Conservation (phyloP, 345 rosid species). For the Syzygium aqueum region DNA sequence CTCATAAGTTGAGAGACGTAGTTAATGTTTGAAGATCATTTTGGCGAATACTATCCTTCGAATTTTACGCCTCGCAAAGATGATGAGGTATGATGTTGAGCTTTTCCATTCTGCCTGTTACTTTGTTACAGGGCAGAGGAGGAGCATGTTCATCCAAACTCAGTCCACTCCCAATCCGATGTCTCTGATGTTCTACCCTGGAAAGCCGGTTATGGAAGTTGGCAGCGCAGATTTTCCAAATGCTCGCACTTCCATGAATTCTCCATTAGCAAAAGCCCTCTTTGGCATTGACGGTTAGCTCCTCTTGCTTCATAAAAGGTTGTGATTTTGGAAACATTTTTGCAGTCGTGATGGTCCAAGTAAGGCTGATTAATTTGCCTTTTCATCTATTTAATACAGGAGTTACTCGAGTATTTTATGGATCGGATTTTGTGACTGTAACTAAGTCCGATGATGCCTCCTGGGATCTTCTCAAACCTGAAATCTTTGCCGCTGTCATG, state of each 20-base stretch:
- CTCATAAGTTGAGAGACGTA: neutral
- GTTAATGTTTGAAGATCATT: neutral
- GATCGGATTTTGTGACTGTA: conserved; percentile 84
- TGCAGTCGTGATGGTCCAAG: neutral
- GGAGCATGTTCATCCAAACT: conserved; percentile 87
- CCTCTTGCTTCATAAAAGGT: neutral
- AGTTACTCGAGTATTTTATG: conserved; percentile 71
- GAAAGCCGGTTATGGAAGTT: conserved; percentile 82
- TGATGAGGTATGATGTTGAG: neutral
- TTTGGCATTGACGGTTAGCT: conserved; percentile 67
- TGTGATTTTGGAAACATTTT: neutral
- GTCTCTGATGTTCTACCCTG: conserved; percentile 94
- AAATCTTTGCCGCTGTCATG: conserved; percentile 86
- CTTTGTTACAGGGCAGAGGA: conserved; percentile 59
- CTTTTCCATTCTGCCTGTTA: neutral
- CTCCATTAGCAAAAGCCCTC: conserved; percentile 70
- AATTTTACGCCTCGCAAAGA: accelerated
- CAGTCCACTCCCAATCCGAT: conserved; percentile 91
- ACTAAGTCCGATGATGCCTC: conserved; percentile 80
- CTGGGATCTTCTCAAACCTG: conserved; percentile 89
- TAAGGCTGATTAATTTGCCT: neutral
- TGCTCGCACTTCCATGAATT: conserved; percentile 64
- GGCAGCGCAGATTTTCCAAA: conserved; percentile 94
- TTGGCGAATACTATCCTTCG: neutral
- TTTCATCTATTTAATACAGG: conserved; percentile 34